Evolutionary conservation across 768 basidiomycete species (phyloP).

Genomic region (Floccularia luteovirens): DNA sequence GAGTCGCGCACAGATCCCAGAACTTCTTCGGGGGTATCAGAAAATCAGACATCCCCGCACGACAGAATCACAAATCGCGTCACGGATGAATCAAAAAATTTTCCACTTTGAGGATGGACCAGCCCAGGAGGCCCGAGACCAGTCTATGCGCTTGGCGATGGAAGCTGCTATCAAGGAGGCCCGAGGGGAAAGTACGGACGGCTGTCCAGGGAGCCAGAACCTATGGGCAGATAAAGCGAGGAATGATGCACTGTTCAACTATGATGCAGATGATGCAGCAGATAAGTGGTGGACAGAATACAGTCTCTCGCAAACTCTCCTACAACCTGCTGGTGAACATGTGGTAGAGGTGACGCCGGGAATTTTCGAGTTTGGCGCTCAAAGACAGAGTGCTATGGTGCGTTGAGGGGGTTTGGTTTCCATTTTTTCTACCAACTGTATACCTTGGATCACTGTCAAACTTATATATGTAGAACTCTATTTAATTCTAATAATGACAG

Average conservation of each 20-base stretch:
- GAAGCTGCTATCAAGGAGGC: neutral
- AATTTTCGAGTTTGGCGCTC: too few species aligned
- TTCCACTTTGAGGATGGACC: constrained; percentile 57
- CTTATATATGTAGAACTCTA: too few species aligned
- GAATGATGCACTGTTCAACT: constrained; percentile 38
- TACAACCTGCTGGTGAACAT: too few species aligned
- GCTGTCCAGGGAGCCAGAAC: constrained; percentile 31
- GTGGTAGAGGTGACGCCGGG: too few species aligned
- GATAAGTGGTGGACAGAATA: constrained; percentile 38
- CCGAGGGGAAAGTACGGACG: constrained; percentile 5
- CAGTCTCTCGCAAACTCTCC: constrained; percentile 1
- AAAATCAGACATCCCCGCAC: constrained; percentile 42
- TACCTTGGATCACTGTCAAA: too few species aligned
- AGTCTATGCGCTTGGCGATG: neutral
- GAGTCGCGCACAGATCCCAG: constrained; percentile 29
- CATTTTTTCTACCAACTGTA: too few species aligned
- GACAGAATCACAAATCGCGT: constrained; percentile 37
- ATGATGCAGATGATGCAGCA: constrained; percentile 44
- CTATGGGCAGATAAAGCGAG: constrained; percentile 53
- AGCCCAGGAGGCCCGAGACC: constrained; percentile 43
- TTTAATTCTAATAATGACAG: too few species aligned
- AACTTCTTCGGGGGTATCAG: constrained; percentile 46
- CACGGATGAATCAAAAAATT: constrained; percentile 41
- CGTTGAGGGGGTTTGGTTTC: too few species aligned
- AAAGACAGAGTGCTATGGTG: too few species aligned